Evolutionary conservation across 495 filamentous ascomycete genomes (phyloP), one percentile per base, ranked within the genome.

Genomic region (Hypomontagnella monticulosa): DNA sequence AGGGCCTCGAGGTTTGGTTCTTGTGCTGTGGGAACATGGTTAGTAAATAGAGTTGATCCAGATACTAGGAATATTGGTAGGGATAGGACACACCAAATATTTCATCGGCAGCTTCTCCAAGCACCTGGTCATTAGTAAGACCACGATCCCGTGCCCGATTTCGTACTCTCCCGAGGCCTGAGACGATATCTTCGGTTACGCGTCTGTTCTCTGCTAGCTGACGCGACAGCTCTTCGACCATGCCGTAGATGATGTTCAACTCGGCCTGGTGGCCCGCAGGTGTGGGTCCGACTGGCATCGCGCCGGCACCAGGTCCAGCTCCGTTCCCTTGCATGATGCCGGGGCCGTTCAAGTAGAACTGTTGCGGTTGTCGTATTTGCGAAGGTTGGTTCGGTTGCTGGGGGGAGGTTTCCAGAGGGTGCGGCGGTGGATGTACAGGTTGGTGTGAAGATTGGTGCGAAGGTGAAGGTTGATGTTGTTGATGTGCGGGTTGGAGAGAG

Each of bases 211-310:
- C 85, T 68, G 88, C 87, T 15, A 93, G 81, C 57, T 91, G 84
- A 19, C 88, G 85, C 60, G 88, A 91, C 65, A 96, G 79, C 72
- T 94, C 89, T 57, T 93, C 82, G 14, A 96, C 89, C 85, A 93
- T 89, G 44, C 87, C 83, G 73, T 92, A 93, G 41, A 96, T 85
- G 73, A 91, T 89, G 71, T 93, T 91, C 61, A 95, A 85, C 73
- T 96, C 92, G 79, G 91, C 90, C 78, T 94, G 90, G 69, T 94
- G 91, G 15, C 92, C 91, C 18, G 91, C 91, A 55, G 88, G 89
- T 71, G 89, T 88, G 15, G 90, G 88, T n/a, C 67, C 72, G 18
- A 71, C 57, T 4, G 71, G 41, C 67, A 71, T 72, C 49, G 87
- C 74, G 46, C 78, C 77, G 44, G 73, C 76, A 33, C 74, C 74